Evolutionary conservation across 176 grass and related monocot species (phyloP).

Genomic region (Saccharum officinarum): DNA sequence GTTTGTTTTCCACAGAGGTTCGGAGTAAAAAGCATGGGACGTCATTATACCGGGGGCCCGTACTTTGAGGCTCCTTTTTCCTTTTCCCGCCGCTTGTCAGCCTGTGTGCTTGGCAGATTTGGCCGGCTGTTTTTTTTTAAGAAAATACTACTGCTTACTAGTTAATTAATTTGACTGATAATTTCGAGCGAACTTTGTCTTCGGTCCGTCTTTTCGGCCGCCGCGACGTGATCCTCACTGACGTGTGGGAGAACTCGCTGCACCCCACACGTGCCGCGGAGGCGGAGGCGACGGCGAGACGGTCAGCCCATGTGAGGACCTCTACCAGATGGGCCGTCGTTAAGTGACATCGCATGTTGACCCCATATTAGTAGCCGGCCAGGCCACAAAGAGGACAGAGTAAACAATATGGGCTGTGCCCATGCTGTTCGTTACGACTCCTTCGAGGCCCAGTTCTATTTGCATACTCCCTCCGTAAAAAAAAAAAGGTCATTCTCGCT

Average conservation of each 20-base stretch:
- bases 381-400: neutral
- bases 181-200: neutral
- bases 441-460: neutral
- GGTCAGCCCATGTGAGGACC: no score
- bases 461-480: no score
- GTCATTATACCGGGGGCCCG: constrained; percentile 45
- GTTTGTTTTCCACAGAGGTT: neutral
- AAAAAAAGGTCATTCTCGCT: no score
- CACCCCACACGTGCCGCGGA: neutral
- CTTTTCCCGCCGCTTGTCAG: constrained; percentile 39
- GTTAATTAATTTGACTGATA: no score
- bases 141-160: no score
- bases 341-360: neutral
- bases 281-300: neutral
- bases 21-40: constrained; percentile 12
- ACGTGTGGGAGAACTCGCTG: neutral
- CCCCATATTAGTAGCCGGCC: neutral
- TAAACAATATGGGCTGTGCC: neutral
- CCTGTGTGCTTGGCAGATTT: no score
- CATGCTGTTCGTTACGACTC: neutral
- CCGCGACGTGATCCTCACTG: neutral
- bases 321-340: neutral
- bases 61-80: constrained; percentile 29
- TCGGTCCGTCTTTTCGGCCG: neutral
- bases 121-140: no score